Conservation (phyloP, 2,329 filamentous ascomycete species). For the Fusarium setosum region DNA sequence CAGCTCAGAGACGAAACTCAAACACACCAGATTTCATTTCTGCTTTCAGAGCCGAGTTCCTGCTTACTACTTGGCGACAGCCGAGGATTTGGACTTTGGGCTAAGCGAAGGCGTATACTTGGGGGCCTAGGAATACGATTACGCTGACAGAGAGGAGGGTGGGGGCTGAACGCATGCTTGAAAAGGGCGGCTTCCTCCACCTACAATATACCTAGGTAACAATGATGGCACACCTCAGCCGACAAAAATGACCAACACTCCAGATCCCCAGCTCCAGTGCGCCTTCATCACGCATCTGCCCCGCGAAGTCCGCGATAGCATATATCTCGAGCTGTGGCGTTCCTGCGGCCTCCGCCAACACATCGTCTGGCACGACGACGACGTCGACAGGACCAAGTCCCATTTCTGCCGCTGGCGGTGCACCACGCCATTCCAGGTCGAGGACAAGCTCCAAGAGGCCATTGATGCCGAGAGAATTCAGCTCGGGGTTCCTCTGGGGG, state of each 20-base stretch:
- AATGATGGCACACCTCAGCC: background rate
- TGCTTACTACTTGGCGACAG: too few relatives aligned
- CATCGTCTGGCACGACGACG: slow-evolving; percentile 6
- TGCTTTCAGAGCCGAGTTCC: too few relatives aligned
- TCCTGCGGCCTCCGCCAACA: slow-evolving; percentile 10
- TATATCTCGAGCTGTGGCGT: slow-evolving; percentile 10
- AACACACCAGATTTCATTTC: too few relatives aligned
- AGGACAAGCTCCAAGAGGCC: slow-evolving; percentile 1
- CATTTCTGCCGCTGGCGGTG: slow-evolving; percentile 16
- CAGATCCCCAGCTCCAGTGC: background rate
- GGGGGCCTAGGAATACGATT: too few relatives aligned
- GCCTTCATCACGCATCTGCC: background rate
- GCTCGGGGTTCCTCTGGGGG: background rate
- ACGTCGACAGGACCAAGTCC: background rate
- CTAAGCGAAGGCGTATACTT: too few relatives aligned
- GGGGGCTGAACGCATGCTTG: too few relatives aligned
- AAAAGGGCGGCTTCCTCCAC: background rate
- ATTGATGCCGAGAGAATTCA: background rate
- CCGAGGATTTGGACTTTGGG: too few relatives aligned
- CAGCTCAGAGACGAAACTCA: too few relatives aligned
- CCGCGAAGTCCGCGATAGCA: background rate
- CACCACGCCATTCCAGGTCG: slow-evolving; percentile 3
- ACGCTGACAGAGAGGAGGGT: too few relatives aligned
- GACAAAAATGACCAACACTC: background rate
- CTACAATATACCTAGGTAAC: background rate